Evolutionary conservation across 495 filamentous ascomycete species (phyloP), one percentile per base, ranked within the genome.

Genomic region (Filosporella fistucella): DNA sequence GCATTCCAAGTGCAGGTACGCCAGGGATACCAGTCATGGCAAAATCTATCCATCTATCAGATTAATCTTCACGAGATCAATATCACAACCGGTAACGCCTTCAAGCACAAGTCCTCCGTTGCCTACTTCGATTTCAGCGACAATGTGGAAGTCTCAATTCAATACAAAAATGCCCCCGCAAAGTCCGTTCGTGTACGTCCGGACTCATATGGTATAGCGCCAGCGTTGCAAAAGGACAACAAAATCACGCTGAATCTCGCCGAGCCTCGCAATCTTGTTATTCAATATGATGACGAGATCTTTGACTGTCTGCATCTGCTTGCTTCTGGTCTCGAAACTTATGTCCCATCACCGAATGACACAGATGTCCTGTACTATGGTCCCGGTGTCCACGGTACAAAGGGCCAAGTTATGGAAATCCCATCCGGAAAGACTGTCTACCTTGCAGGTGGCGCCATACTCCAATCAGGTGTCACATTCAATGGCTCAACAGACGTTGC

Each of bases 21-120:
- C 8, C n/a, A 8, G 8, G 8, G 8, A 8, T 8, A n/a, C 28
- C 8, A n/a, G n/a, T 30, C 28, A 8, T 84, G 82, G 51, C 43
- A 63, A 42, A 40, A 4, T 14, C 38, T 42, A 21, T 13, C 10
- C 12, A 10, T 24, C n/a, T 43, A 43, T 17, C 40, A 28, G 17
- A 17, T 30, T n/a, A 43, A 18, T 10, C 40, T 43, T 16, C 16
- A 13, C 25, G 26, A 28, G n/a, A 24, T 28, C 11, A 43, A 43
- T 14, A 43, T 24, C 7, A 43, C 40, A 3, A 43, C 40, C 18
- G 40, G 40, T 9, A 13, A 21, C 12, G 22, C 11, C 7, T 12
- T 17, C n/a, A 43, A n/a, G 4, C 22, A 28, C 4, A 11, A 28
- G 11, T 43, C 40, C 4, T 45, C 42, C 22, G 35, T 61, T 1